Evolutionary conservation across 2,329 filamentous ascomycete species (phyloP).

Genomic region (Hypocrella siamensis): DNA sequence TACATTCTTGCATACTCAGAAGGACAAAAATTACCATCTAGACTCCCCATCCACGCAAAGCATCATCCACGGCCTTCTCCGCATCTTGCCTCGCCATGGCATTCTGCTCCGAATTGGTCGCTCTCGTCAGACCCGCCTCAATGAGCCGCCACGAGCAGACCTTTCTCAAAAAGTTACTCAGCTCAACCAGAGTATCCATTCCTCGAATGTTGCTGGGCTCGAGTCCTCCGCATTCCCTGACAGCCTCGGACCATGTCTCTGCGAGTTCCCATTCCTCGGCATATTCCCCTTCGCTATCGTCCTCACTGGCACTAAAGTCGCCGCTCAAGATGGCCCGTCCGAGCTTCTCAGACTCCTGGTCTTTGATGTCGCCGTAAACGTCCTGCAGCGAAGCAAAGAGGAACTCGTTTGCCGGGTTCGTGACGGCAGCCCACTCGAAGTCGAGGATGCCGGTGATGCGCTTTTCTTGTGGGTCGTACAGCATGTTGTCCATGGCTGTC

Average conservation of each 20-base stretch:
- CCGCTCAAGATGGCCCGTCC: slow-evolving; percentile 1
- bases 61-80: slow-evolving; percentile 1
- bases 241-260: not conserved
- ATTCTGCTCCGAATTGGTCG: not conserved
- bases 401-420: slow-evolving; percentile 1
- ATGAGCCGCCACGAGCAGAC: not conserved
- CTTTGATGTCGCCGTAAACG: slow-evolving; percentile 1
- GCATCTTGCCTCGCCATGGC: not conserved
- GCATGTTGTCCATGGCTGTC: slow-evolving; percentile 1
- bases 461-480: not conserved
- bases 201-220: not conserved
- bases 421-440: slow-evolving; percentile 1
- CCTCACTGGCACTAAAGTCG: not conserved
- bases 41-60: not conserved
- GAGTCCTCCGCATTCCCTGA: not conserved
- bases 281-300: not conserved
- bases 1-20: too few relatives aligned
- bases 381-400: slow-evolving; percentile 1
- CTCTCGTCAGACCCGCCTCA: not conserved
- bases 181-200: not conserved
- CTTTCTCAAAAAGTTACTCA: not conserved
- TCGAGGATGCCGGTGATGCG: slow-evolving; percentile 1
- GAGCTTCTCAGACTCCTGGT: slow-evolving; percentile 1
- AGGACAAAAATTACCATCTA: too few relatives aligned
- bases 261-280: slow-evolving; percentile 1